phyloP scores from a whole-genome alignment of 202 grass and related monocot species.

The Alloteropsis angusta region DNA sequence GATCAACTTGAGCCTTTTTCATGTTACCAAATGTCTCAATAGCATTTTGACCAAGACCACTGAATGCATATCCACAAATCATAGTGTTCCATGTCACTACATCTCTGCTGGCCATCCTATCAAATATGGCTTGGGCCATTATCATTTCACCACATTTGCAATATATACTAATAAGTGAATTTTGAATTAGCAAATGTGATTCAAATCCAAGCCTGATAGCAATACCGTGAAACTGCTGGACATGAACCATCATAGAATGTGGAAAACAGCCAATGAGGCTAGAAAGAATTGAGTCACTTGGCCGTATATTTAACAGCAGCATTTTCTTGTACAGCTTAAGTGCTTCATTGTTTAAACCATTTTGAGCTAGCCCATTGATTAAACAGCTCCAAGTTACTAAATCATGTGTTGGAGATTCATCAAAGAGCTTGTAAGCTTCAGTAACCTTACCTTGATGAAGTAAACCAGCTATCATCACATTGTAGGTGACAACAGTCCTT shows the following conservation, averaged over 20 bases:
- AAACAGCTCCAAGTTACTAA: constrained; percentile 48
- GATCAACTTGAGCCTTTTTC: constrained; percentile 34
- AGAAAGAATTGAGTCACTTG: constrained; percentile 47
- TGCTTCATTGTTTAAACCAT: constrained; percentile 41
- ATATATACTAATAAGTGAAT: constrained; percentile 61
- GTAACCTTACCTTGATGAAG: constrained; percentile 41
- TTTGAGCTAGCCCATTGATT: constrained; percentile 43
- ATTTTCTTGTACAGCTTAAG: constrained; percentile 44
- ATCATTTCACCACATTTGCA: constrained; percentile 56
- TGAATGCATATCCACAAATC: constrained; percentile 66
- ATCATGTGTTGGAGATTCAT: constrained; percentile 41
- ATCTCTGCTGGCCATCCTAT: constrained; percentile 40
- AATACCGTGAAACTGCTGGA: constrained; percentile 42
- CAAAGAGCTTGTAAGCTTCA: constrained; percentile 60
- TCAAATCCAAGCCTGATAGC: constrained; percentile 43
- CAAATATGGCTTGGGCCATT: constrained; percentile 31
- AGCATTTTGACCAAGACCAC: constrained; percentile 36
- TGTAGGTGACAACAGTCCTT: constrained; percentile 48
- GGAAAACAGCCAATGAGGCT: constrained; percentile 48
- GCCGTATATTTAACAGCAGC: constrained; percentile 33
- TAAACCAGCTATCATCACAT: constrained; percentile 65
- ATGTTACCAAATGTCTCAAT: constrained; percentile 48
- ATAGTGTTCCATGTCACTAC: constrained; percentile 69
- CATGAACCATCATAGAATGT: constrained; percentile 43
- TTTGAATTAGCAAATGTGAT: constrained; percentile 37